A percentile compares a stretch with the other conserved stretches of the same genome.
Conservation (phyloP, 306 rosid species). For the Acacia confusa region DNA sequence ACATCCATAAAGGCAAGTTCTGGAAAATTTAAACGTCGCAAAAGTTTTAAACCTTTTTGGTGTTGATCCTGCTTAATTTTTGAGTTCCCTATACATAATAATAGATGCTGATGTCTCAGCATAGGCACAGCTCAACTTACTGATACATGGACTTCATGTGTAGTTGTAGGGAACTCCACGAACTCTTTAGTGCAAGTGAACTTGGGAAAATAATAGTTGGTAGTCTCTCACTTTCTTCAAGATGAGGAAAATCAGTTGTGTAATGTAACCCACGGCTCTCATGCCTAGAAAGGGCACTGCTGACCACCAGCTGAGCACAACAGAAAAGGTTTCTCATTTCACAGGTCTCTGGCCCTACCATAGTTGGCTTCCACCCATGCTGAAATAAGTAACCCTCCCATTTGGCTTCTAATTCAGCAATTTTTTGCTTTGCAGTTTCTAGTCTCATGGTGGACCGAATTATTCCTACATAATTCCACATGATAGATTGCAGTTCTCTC, state of each 20-base stretch:
- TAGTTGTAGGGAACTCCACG: constrained; percentile 84
- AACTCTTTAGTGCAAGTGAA: constrained; percentile 46
- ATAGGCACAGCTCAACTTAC: constrained; percentile 13
- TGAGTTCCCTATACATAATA: constrained; percentile 18
- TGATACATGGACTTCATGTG: constrained; percentile 59
- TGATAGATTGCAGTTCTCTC: constrained; percentile 64
- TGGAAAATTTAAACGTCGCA: not conserved
- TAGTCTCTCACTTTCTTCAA: constrained; percentile 84
- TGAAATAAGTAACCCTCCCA: constrained; percentile 78
- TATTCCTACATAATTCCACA: constrained; percentile 90
- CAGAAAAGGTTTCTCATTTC: constrained; percentile 94
- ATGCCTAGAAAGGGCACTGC: constrained; percentile 88
- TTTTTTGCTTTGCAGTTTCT: constrained; percentile 67
- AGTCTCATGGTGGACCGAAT: constrained; percentile 80
- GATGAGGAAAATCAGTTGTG: constrained; percentile 81
- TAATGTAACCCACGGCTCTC: constrained; percentile 97
- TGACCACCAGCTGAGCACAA: constrained; percentile 80
- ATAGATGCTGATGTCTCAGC: constrained; percentile 17
- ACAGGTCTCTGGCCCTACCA: constrained; percentile 84
- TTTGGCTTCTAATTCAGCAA: constrained; percentile 62
- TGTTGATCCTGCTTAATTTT: constrained; percentile 25
- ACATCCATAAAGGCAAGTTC: not conserved
- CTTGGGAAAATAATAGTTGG: constrained; percentile 88
- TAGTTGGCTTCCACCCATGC: constrained; percentile 78
- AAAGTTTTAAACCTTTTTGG: not conserved